phyloP scores from a whole-genome alignment of 2,329 filamentous ascomycete species.

The Monosporascus sp. region DNA sequence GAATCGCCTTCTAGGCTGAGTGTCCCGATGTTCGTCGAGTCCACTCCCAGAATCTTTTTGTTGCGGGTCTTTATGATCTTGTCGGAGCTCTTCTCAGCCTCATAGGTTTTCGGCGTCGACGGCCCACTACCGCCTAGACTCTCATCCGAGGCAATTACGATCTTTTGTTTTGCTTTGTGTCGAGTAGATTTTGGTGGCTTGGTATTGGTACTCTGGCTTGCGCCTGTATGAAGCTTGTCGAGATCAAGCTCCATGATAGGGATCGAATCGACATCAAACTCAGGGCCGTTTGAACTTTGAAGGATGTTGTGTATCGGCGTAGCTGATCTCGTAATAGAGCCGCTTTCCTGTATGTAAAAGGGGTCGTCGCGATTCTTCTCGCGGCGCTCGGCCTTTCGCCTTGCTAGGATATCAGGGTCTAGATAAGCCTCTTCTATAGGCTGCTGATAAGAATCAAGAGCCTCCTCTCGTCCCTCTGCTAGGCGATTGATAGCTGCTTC shows the following conservation, averaged over 20 bases:
- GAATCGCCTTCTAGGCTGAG: constrained; percentile 61
- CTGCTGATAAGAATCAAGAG: constrained; percentile 53
- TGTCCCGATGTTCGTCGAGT: constrained; percentile 74
- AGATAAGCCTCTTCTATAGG: constrained; percentile 59
- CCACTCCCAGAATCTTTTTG: constrained; percentile 68
- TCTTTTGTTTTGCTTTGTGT: constrained; percentile 48
- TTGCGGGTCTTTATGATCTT: constrained; percentile 42
- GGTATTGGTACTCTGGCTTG: constrained; percentile 25
- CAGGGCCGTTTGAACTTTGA: constrained; percentile 65
- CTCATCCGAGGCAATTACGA: constrained; percentile 69
- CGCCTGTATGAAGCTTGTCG: constrained; percentile 41
- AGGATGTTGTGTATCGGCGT: constrained; percentile 77
- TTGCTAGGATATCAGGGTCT: constrained; percentile 68
- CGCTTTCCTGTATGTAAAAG: constrained; percentile 72
- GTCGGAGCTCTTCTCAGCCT: constrained; percentile 49
- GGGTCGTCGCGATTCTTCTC: constrained; percentile 90
- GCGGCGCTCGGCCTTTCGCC: constrained; percentile 67
- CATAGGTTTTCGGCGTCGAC: constrained; percentile 46
- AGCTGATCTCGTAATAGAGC: constrained; percentile 54
- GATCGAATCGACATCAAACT: constrained; percentile 88
- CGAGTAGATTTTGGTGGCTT: constrained; percentile 18
- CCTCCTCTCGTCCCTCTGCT: constrained; percentile 40
- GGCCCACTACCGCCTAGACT: constrained; percentile 53
- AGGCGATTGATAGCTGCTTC: constrained; percentile 53
- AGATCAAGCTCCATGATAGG: constrained; percentile 92